Conservation (phyloP, 345 rosid genomes). For the Populus pruinosa region DNA sequence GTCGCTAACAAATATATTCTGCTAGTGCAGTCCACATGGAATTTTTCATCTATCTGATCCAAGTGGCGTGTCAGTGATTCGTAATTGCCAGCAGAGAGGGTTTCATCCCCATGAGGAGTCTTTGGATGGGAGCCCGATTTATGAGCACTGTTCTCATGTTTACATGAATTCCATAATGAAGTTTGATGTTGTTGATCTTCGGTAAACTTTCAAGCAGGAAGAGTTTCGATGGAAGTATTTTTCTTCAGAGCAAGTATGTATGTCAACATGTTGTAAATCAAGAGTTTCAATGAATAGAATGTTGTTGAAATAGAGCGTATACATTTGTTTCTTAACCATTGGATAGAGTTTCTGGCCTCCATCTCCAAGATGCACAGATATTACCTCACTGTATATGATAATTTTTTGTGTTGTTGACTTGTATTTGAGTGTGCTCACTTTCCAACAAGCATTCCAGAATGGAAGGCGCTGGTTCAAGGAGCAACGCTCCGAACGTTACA, state of each 20-base stretch:
- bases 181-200: slow-evolving; percentile 84
- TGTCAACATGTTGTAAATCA: slow-evolving; percentile 8
- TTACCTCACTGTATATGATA: too few species aligned
- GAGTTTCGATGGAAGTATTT: not conserved
- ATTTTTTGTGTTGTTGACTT: not conserved
- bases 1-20: not conserved
- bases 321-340: too few species aligned
- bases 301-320: not conserved
- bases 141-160: slow-evolving; percentile 94
- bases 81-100: slow-evolving; percentile 91
- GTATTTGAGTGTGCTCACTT: too few species aligned
- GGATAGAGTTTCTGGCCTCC: too few species aligned
- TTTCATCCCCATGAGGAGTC: slow-evolving; percentile 99
- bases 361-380: too few species aligned
- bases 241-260: not conserved
- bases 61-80: slow-evolving; percentile 74
- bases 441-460: too few species aligned
- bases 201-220: slow-evolving; percentile 34
- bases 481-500: too few species aligned
- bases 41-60: slow-evolving; percentile 96
- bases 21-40: slow-evolving; percentile 67
- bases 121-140: slow-evolving; percentile 67
- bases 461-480: too few species aligned
- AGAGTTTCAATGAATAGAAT: not conserved
- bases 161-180: slow-evolving; percentile 64